Base-by-base conservation (phyloP, 2,329 filamentous ascomycete genomes). In the Nemania sp. region DNA sequence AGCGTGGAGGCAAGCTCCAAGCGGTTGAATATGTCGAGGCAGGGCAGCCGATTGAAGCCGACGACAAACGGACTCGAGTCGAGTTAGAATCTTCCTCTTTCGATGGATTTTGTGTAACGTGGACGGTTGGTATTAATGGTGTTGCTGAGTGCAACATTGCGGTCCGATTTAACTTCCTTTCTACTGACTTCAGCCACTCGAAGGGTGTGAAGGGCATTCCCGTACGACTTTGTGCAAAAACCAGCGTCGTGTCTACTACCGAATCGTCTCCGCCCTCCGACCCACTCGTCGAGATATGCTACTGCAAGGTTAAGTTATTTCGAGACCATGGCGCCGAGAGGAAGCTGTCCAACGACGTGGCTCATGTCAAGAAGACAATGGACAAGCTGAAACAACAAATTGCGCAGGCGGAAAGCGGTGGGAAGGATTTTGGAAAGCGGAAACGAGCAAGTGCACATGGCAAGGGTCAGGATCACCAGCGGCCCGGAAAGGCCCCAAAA, bases 181-280 rank as follows among this genome's bases (percentile, higher is more conserved):
- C 95, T 0, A 99, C 95, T 9, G 95, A 99, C 73, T 99, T 98
- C 74, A 98, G 94, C 75, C 95, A 98, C 73, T 98, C 95, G 10
- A 99, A 99, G 73, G 95, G 95, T 47, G 95, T 99, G 50, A 99
- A 98, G 77, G 95, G 95, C 37, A 97, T 98, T 66, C 94, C 95
- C 0, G 93, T 99, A 4, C 83, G 95, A 57, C 83, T 98, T 0
- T 98, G 94, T 75, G 88, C 93, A 13, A 98, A 98, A 77, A 98
- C 95, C 0, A 89, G 90, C 65, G 76, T 88, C 11, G 61, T 94
- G 1, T 77, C 58, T 2, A 39, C 83, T 0, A 77, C 83, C 25
- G 77, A 81, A 9, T 80, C 82, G 1, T 78, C 80, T 13, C 77
- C 78, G 4, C 74, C 80, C 1, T 72, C 76, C 9, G 80, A 81